These are phyloP conservation scores for Botryotinia convoluta DNA, from an alignment of 2,329 filamentous ascomycete genomes.

Conservation along the genomic window DNA sequence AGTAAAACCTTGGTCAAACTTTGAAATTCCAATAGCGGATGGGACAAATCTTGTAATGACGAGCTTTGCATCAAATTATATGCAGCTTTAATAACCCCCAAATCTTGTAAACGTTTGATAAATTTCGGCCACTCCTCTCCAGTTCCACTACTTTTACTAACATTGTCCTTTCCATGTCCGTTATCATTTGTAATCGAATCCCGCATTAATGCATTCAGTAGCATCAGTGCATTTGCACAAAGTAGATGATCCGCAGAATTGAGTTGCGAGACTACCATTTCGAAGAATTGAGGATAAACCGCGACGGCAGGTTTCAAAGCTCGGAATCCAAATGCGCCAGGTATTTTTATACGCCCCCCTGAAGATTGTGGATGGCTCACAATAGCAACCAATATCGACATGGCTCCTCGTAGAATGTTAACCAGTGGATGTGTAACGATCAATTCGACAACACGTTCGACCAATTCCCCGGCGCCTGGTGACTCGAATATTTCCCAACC, in stretches of 20 bases:
- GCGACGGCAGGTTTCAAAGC: conserved; percentile 90
- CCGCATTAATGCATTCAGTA: conserved; percentile 92
- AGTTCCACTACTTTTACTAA: conserved; percentile 39
- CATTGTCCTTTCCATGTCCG: conserved; percentile 31
- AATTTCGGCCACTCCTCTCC: conserved; percentile 89
- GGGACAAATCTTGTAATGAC: conserved; percentile 82
- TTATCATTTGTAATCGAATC: conserved; percentile 79
- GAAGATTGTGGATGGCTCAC: conserved; percentile 76
- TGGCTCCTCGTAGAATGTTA: conserved; percentile 93
- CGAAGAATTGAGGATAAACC: conserved; percentile 88
- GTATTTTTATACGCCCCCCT: conserved; percentile 44
- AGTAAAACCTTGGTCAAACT: conserved; percentile 83
- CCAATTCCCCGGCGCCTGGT: conserved; percentile 60
- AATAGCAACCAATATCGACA: conserved; percentile 92
- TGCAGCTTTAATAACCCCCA: conserved; percentile 89
- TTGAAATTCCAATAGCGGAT: conserved; percentile 91
- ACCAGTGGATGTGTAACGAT: conserved; percentile 94
- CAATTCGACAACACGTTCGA: conserved; percentile 79
- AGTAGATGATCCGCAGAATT: conserved; percentile 93
- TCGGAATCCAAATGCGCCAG: conserved; percentile 78
- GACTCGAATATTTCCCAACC: conserved; percentile 87
- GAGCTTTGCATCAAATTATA: conserved; percentile 94
- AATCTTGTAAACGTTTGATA: conserved; percentile 87
- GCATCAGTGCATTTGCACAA: conserved; percentile 90
- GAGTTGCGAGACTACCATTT: conserved; percentile 86